Evolutionary conservation across 2,329 filamentous ascomycete genomes (phyloP).

Genomic region (Blastomyces gilchristii): DNA sequence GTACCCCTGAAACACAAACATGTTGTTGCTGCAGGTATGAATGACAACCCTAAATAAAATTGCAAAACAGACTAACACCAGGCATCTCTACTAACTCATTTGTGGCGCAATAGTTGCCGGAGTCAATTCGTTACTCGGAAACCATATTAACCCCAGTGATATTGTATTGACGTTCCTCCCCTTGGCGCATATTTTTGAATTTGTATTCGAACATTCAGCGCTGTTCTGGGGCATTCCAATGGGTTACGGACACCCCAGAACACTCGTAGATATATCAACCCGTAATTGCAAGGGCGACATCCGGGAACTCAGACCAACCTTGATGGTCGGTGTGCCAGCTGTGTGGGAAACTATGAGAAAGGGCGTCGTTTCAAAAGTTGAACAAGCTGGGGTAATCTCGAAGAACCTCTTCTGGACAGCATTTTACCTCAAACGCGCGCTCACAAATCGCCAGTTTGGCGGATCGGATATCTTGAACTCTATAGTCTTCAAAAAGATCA

Average conservation of each 20-base stretch:
- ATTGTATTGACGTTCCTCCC: conserved; percentile 81
- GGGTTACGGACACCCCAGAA: conserved; percentile 78
- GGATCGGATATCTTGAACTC: conserved; percentile 59
- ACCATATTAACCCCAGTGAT: conserved; percentile 66
- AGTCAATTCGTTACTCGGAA: conserved; percentile 64
- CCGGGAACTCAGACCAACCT: conserved; percentile 74
- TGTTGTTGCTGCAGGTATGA: conserved; percentile 64
- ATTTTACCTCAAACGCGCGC: conserved; percentile 50
- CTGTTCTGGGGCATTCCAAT: conserved; percentile 82
- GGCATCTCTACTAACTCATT: background rate
- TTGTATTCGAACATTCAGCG: conserved; percentile 84
- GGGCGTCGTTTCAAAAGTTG: conserved; percentile 71
- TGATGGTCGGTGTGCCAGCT: conserved; percentile 87
- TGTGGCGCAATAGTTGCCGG: conserved; percentile 56
- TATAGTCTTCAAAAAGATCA: conserved; percentile 86
- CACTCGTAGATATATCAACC: conserved; percentile 73
- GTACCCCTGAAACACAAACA: conserved; percentile 68
- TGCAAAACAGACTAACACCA: background rate
- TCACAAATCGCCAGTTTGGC: conserved; percentile 43
- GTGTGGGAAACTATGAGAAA: conserved; percentile 97
- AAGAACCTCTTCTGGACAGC: conserved; percentile 68
- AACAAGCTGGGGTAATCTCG: conserved; percentile 55
- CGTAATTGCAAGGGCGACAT: conserved; percentile 89
- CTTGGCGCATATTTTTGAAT: conserved; percentile 90
- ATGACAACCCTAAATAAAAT: conserved; percentile 11